These are phyloP conservation scores for Starmera pachycereana DNA, from an alignment of 805 yeast species.

Conservation along the genomic window DNA sequence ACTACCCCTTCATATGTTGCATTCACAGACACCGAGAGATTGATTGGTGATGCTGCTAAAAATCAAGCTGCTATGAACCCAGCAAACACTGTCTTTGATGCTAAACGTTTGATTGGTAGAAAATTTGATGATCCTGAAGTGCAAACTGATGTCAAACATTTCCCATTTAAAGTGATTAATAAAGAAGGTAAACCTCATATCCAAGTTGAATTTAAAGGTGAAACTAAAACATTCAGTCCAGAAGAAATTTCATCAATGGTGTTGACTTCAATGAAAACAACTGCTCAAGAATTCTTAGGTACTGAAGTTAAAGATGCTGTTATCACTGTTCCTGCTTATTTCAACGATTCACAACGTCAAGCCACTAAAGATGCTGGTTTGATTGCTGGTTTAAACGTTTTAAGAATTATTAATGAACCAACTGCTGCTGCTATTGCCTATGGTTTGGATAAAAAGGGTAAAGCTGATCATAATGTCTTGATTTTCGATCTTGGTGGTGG, in stretches of 20 bases:
- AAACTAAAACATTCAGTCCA: slow-evolving; percentile 77
- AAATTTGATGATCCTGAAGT: slow-evolving; percentile 74
- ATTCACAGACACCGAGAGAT: slow-evolving; percentile 89
- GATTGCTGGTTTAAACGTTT: slow-evolving; percentile 90
- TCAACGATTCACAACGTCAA: slow-evolving; percentile 96
- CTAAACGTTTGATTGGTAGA: slow-evolving; percentile 89
- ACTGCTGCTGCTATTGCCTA: slow-evolving; percentile 98
- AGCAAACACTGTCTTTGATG: slow-evolving; percentile 85
- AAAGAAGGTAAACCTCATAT: slow-evolving; percentile 81
- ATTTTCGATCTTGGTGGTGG: slow-evolving; percentile 98
- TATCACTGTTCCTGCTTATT: slow-evolving; percentile 94
- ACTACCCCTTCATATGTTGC: slow-evolving; percentile 97
- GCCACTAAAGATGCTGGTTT: slow-evolving; percentile 97
- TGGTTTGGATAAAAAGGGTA: slow-evolving; percentile 65
- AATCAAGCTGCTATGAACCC: slow-evolving; percentile 98
- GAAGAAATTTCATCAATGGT: slow-evolving; percentile 95
- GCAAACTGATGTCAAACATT: slow-evolving; percentile 70
- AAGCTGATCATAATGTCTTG: slow-evolving; percentile 77
- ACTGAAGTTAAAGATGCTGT: slow-evolving; percentile 79
- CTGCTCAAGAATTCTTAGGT: slow-evolving; percentile 85
- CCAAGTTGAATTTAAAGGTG: slow-evolving; percentile 83
- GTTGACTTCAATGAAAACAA: slow-evolving; percentile 83
- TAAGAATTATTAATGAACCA: slow-evolving; percentile 94
- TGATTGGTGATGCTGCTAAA: slow-evolving; percentile 97
- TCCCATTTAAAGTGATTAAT: slow-evolving; percentile 76